These are phyloP conservation scores for Cydonia oblonga DNA, from an alignment of 331 rosid genomes.

Conservation along the genomic window DNA sequence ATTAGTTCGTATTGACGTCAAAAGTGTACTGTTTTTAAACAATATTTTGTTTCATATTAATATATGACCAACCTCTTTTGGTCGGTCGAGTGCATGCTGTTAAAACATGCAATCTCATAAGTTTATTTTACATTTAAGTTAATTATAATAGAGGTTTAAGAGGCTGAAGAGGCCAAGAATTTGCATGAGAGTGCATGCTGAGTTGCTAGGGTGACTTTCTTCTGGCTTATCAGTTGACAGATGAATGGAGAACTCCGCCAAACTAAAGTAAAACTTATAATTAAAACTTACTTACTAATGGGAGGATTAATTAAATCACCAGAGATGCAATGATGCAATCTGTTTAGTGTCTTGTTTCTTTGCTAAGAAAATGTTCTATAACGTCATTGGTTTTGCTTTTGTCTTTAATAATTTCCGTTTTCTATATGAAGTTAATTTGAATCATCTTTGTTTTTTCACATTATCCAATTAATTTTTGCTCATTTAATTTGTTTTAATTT, in stretches of 20 bases:
- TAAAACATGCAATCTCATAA: neutral
- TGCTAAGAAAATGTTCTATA: neutral
- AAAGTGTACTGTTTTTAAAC: neutral
- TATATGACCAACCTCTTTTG: neutral
- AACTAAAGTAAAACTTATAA: no score
- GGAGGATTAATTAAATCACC: neutral
- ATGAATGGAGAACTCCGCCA: no score
- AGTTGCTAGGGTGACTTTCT: neutral
- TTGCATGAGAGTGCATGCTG: neutral
- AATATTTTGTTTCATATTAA: neutral
- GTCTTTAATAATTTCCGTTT: neutral
- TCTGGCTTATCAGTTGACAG: neutral
- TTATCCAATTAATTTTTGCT: no score
- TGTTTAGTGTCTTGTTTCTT: no score
- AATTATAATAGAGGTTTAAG: neutral
- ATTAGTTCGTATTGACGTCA: neutral
- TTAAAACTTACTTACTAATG: neutral
- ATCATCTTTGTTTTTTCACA: no score
- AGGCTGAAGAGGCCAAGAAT: neutral
- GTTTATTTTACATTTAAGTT: neutral
- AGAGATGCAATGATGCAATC: neutral
- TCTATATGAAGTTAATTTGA: neutral
- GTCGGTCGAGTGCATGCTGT: neutral
- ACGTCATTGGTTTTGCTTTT: neutral
- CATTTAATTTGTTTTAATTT: no score